These are phyloP conservation scores for Penicillium nordicum DNA, from an alignment of 2,329 filamentous ascomycete species.

Conservation along the genomic window DNA sequence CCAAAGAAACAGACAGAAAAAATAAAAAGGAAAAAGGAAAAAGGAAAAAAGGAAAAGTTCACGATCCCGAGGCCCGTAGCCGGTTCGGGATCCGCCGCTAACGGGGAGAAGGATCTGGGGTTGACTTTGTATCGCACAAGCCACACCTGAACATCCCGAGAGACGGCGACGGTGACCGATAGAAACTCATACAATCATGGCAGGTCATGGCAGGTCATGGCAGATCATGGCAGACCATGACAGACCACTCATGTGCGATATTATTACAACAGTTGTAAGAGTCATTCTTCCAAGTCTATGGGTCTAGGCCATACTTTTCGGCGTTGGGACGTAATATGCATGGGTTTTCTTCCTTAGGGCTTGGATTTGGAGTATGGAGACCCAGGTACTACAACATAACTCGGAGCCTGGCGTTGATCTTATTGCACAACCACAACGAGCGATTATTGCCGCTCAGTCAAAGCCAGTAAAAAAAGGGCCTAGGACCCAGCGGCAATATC, in stretches of 20 bases:
- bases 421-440: slow-evolving; percentile 10
- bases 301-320: neutral
- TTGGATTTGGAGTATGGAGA: neutral
- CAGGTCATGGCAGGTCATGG: neutral
- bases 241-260: neutral
- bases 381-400: slow-evolving; percentile 2
- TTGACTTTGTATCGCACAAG: slow-evolving; percentile 5
- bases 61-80: slow-evolving; percentile 17
- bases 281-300: neutral
- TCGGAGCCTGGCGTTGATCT: slow-evolving; percentile 11
- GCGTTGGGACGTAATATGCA: slow-evolving; percentile 9
- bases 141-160: slow-evolving; percentile 1
- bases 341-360: neutral
- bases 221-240: neutral
- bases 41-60: neutral
- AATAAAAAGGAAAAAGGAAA: neutral
- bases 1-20: neutral
- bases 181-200: neutral
- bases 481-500: slow-evolving; percentile 31
- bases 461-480: slow-evolving; percentile 18
- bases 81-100: slow-evolving; percentile 27
- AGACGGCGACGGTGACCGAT: slow-evolving; percentile 2
- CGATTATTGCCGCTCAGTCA: slow-evolving; percentile 13
- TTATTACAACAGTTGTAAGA: neutral
- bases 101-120: slow-evolving; percentile 24